Evolutionary conservation across 2,329 filamentous ascomycete genomes (phyloP).

Genomic region (Clonostachys rhizophaga): DNA sequence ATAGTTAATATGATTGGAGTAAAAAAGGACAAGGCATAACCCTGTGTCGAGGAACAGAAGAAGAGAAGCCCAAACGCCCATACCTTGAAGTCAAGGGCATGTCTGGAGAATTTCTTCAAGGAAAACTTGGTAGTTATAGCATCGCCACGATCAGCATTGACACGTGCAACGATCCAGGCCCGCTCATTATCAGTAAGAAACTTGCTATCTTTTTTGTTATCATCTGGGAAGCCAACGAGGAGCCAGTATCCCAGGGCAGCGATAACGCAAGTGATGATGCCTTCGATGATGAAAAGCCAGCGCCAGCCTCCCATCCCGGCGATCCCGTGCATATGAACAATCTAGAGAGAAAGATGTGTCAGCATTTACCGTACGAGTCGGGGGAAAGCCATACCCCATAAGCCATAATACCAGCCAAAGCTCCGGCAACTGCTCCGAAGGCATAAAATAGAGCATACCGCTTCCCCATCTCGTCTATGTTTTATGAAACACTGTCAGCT

Average conservation of each 20-base stretch:
- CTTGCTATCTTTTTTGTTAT: conserved; percentile 3
- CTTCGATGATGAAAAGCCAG: conserved; percentile 15
- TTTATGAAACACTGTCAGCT: conserved; percentile 64
- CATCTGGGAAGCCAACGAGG: conserved; percentile 13
- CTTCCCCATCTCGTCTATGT: conserved; percentile 19
- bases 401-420: conserved; percentile 12
- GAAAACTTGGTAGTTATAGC: conserved; percentile 4
- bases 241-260: conserved; percentile 21
- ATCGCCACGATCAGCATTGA: conserved; percentile 8
- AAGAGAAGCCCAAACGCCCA: conserved; percentile 7
- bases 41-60: not conserved
- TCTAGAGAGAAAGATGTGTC: conserved; percentile 12
- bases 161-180: conserved; percentile 4
- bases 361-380: conserved; percentile 15
- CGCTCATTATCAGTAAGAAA: conserved; percentile 5
- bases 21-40: not conserved
- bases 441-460: conserved; percentile 20
- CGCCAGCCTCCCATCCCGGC: conserved; percentile 10
- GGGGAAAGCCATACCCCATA: conserved; percentile 4
- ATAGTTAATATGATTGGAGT: conserved; percentile 20
- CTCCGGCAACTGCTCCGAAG: conserved; percentile 10
- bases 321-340: conserved; percentile 11
- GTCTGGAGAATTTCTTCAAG: conserved; percentile 3
- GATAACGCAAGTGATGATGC: conserved; percentile 19
- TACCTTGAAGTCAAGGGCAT: conserved; percentile 5